phyloP scores from a whole-genome alignment of 345 rosid species.

The Hibiscus mutabilis region DNA sequence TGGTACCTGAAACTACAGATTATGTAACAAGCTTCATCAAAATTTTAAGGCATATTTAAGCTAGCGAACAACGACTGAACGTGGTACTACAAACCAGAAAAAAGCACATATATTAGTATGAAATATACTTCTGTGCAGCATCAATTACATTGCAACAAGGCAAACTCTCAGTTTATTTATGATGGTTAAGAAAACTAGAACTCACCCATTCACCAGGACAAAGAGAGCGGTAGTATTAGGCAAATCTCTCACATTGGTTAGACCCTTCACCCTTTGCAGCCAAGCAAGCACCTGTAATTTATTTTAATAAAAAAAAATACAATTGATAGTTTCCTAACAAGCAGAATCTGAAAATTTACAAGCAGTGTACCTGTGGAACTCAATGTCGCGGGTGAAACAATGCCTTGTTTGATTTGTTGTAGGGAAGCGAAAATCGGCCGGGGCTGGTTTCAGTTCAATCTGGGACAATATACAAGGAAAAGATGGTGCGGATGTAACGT shows the following conservation, averaged over 20 bases:
- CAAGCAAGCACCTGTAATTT: constrained; percentile 54
- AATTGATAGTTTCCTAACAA: neutral
- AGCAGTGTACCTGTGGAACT: constrained; percentile 52
- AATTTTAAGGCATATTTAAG: no score
- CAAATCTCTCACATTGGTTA: constrained; percentile 59
- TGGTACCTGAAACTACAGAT: no score
- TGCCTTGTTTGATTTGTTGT: constrained; percentile 78
- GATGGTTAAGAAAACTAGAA: neutral
- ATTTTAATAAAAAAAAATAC: neutral
- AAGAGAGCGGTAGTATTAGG: no score
- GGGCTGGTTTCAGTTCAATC: constrained; percentile 71
- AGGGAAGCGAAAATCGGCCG: constrained; percentile 72
- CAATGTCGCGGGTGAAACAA: constrained; percentile 72
- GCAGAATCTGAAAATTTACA: no score
- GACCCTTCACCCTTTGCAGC: constrained; percentile 77
- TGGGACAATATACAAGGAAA: constrained; percentile 8
- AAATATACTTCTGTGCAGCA: neutral
- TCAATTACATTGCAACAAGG: neutral
- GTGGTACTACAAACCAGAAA: no score
- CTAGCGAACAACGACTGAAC: no score
- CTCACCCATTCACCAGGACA: constrained; percentile 97
- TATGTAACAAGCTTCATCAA: no score
- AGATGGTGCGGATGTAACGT: no score
- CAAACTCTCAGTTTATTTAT: neutral
- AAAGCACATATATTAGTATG: no score